These are phyloP conservation scores for Albizia julibrissin DNA, from an alignment of 306 rosid species.

Conservation along the genomic window DNA sequence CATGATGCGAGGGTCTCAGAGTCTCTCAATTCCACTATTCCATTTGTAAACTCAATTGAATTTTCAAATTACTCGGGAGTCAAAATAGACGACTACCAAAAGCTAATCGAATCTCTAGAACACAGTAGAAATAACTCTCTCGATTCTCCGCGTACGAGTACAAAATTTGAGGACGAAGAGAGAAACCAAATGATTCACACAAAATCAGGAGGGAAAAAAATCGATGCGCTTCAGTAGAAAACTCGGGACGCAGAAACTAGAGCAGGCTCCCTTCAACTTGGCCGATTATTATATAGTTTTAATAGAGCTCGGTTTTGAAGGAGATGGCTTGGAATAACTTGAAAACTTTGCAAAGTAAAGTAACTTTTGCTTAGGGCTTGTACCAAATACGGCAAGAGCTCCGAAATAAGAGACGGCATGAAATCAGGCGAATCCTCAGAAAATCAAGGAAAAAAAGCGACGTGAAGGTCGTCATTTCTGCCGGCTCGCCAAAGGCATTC, in stretches of 20 bases:
- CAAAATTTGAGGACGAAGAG: slow-evolving; percentile 42
- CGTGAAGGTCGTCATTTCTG: slow-evolving; percentile 29
- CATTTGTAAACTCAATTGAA: slow-evolving; percentile 36
- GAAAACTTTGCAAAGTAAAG: slow-evolving; percentile 65
- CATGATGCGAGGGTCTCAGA: slow-evolving; percentile 26
- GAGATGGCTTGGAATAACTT: slow-evolving; percentile 73
- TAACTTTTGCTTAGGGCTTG: slow-evolving; percentile 68
- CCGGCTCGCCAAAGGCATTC: slow-evolving; percentile 22
- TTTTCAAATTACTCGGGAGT: slow-evolving; percentile 19
- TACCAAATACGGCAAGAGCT: slow-evolving; percentile 29
- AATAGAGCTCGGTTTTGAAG: slow-evolving; percentile 30
- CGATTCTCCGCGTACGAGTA: slow-evolving; percentile 32
- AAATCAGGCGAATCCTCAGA: slow-evolving; percentile 20
- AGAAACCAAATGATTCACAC: slow-evolving; percentile 27
- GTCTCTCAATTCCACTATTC: slow-evolving; percentile 24
- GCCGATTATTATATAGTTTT: slow-evolving; percentile 39
- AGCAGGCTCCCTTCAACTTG: slow-evolving; percentile 14
- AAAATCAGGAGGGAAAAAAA: not conserved
- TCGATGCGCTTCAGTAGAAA: slow-evolving; percentile 29
- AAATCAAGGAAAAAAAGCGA: slow-evolving; percentile 20
- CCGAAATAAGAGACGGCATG: slow-evolving; percentile 38
- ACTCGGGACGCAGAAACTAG: slow-evolving; percentile 32
- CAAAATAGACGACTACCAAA: slow-evolving; percentile 20
- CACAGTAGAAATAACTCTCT: slow-evolving; percentile 20
- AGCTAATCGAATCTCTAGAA: slow-evolving; percentile 35